These are phyloP conservation scores for Epichloe scottii DNA, from an alignment of 2,329 filamentous ascomycete genomes.

Conservation along the genomic window DNA sequence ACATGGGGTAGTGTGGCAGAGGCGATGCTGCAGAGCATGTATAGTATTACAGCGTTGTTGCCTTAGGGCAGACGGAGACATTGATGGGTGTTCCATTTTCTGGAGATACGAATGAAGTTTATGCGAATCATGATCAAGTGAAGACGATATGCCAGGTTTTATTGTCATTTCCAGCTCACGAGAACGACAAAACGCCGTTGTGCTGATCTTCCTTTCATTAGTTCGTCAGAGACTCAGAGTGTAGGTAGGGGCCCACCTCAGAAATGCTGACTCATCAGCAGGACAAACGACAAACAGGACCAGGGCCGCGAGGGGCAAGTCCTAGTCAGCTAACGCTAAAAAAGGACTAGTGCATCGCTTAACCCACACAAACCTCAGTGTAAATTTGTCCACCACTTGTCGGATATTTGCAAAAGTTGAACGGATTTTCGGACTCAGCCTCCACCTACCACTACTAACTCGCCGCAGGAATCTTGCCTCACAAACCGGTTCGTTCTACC, in stretches of 20 bases:
- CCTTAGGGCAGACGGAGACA: slow-evolving; percentile 2
- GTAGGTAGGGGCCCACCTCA: neutral
- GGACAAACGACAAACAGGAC: no score
- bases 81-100: neutral
- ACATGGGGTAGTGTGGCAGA: slow-evolving; percentile 22
- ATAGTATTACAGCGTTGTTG: slow-evolving; percentile 11
- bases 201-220: accelerated
- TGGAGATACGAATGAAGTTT: no score
- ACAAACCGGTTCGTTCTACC: slow-evolving; percentile 23
- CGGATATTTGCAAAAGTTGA: slow-evolving; percentile 11
- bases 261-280: slow-evolving; percentile 14
- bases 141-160: neutral
- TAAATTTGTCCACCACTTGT: slow-evolving; percentile 23
- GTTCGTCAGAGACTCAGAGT: neutral
- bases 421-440: slow-evolving; percentile 20
- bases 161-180: neutral
- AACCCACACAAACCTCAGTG: slow-evolving; percentile 25
- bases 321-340: slow-evolving; percentile 14
- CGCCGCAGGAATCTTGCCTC: slow-evolving; percentile 22
- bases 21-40: slow-evolving; percentile 15
- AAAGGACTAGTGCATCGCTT: slow-evolving; percentile 22
- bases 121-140: neutral
- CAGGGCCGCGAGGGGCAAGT: slow-evolving; percentile 21
- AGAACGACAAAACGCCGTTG: no score
- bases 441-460: slow-evolving; percentile 23